These are phyloP conservation scores for Podaxis mareebaensis DNA, from an alignment of 768 basidiomycete genomes.

Conservation along the genomic window DNA sequence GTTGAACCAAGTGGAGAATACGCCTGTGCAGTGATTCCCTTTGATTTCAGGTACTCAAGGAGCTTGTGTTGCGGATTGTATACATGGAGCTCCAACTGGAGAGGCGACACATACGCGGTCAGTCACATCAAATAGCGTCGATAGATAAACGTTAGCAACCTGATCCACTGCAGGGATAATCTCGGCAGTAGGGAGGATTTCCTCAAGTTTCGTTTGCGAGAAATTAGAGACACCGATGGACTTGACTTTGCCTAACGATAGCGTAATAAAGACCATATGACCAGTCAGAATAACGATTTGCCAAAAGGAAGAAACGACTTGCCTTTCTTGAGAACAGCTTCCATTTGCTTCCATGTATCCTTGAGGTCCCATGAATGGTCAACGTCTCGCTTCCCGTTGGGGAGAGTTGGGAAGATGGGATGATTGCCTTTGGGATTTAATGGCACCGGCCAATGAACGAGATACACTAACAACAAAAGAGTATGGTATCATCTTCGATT, in stretches of 20 bases:
- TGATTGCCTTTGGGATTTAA: constrained; percentile 71
- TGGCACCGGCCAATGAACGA: constrained; percentile 83
- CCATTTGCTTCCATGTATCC: constrained; percentile 87
- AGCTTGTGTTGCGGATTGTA: constrained; percentile 78
- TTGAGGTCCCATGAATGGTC: constrained; percentile 63
- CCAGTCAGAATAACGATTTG: background rate
- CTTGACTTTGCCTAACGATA: constrained; percentile 37
- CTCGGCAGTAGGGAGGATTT: constrained; percentile 40
- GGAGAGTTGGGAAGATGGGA: constrained; percentile 54
- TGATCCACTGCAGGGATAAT: constrained; percentile 48
- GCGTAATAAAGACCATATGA: background rate
- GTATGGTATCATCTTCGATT: constrained; percentile 15
- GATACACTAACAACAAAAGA: constrained; percentile 45
- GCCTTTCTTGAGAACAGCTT: constrained; percentile 68
- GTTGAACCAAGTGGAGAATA: constrained; percentile 81
- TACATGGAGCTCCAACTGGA: constrained; percentile 69
- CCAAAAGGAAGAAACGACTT: constrained; percentile 12
- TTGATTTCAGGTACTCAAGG: constrained; percentile 57
- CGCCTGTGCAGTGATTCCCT: constrained; percentile 72
- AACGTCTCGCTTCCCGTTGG: constrained; percentile 67
- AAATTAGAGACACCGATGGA: constrained; percentile 64
- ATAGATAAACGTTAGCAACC: constrained; percentile 26
- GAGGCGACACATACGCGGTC: constrained; percentile 5
- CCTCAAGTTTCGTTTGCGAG: constrained; percentile 49
- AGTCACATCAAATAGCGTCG: constrained; percentile 10